Evolutionary conservation across 441 rosid genomes (phyloP).

Genomic region (Mallotus repandus): DNA sequence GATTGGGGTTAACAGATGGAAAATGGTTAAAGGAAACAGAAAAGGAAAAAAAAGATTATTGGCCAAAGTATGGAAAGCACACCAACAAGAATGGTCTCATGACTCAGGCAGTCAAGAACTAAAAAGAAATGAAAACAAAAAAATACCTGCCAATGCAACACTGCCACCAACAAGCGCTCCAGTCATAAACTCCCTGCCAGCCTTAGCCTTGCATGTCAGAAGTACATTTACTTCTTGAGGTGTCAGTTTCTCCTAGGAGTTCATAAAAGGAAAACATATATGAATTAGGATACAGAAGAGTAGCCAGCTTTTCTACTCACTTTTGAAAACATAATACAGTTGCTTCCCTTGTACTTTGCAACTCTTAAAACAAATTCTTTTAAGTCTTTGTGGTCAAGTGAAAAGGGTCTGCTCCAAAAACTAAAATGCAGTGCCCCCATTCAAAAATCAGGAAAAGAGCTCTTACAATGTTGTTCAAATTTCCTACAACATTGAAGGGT

Average conservation of each 20-base stretch:
- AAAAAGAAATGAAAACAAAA: neutral
- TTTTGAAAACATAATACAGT: neutral
- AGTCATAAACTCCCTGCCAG: constrained; percentile 22
- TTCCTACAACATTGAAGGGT: neutral
- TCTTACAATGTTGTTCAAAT: neutral
- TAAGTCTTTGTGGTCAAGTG: neutral
- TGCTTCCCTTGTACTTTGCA: neutral
- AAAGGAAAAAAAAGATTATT: neutral
- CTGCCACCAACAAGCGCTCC: constrained; percentile 34
- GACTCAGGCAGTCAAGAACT: neutral
- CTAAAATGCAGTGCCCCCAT: neutral
- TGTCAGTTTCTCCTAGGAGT: constrained; percentile 33
- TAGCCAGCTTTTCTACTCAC: neutral
- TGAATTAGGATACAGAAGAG: neutral
- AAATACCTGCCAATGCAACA: constrained; percentile 39
- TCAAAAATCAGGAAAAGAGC: neutral
- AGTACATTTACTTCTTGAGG: constrained; percentile 33
- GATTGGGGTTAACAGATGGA: neutral
- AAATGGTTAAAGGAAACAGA: neutral
- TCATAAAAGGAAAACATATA: neutral
- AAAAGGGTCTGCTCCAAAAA: neutral
- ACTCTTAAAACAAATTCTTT: neutral
- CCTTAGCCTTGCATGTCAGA: constrained; percentile 24
- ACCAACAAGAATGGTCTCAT: neutral
- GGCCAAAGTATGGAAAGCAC: neutral